These are phyloP conservation scores for Nitzschia sp. DNA, from an alignment of 108 stramenopile genomes.

Conservation along the genomic window DNA sequence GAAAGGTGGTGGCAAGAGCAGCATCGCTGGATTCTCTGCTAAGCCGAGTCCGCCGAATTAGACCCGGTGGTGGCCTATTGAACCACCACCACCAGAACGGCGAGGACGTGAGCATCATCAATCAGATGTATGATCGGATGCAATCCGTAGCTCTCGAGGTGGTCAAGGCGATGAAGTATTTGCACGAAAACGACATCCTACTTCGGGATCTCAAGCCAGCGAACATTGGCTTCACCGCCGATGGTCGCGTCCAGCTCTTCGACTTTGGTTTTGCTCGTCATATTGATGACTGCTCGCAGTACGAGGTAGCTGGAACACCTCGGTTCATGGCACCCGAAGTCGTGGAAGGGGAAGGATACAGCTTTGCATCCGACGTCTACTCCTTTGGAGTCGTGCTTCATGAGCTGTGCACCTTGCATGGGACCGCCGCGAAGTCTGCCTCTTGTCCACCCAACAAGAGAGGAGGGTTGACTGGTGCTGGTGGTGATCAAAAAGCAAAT, in stretches of 20 bases:
- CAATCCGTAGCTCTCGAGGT: slow-evolving; percentile 40
- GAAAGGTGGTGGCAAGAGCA: not conserved
- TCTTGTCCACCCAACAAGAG: too few relatives aligned
- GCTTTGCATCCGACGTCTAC: slow-evolving; percentile 49
- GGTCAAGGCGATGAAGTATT: slow-evolving; percentile 42
- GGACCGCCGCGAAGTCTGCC: too few relatives aligned
- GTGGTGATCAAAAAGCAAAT: too few relatives aligned
- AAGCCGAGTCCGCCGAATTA: not conserved
- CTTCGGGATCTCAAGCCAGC: slow-evolving; percentile 60
- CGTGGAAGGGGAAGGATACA: slow-evolving; percentile 20
- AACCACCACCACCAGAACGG: too few relatives aligned
- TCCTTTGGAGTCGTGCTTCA: slow-evolving; percentile 52
- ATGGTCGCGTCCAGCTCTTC: slow-evolving; percentile 35
- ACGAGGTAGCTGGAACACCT: slow-evolving; percentile 35
- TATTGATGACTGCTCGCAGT: slow-evolving; percentile 11
- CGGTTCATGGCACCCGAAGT: slow-evolving; percentile 67
- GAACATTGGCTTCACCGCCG: slow-evolving; percentile 54
- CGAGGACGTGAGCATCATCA: too few relatives aligned
- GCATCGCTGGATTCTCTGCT: not conserved
- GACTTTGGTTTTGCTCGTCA: slow-evolving; percentile 61
- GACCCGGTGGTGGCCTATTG: too few relatives aligned
- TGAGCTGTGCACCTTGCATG: slow-evolving; percentile 42
- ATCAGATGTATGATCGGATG: slow-evolving; percentile 4
- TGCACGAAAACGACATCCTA: slow-evolving; percentile 40
- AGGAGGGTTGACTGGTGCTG: too few relatives aligned